These are phyloP conservation scores for Spergularia marina DNA, from an alignment of 148 eudicot genomes.

Conservation along the genomic window DNA sequence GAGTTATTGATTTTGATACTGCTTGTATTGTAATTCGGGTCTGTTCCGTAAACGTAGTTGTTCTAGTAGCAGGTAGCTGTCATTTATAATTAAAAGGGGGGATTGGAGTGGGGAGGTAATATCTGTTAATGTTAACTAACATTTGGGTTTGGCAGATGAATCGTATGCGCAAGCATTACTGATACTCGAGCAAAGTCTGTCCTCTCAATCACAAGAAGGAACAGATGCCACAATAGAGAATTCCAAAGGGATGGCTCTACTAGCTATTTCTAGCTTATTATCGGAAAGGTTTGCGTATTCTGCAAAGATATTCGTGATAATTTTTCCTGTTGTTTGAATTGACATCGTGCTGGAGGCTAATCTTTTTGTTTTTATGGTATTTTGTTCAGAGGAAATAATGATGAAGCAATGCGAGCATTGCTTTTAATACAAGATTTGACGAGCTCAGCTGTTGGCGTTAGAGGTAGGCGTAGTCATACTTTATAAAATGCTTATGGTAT, in stretches of 20 bases:
- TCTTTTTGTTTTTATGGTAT: background rate
- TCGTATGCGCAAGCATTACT: constrained; percentile 65
- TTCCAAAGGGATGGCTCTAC: constrained; percentile 65
- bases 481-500: background rate
- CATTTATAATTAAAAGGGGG: background rate
- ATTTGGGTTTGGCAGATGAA: constrained; percentile 50
- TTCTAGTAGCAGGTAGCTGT: no score
- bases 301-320: background rate
- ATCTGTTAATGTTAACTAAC: background rate
- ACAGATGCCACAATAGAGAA: constrained; percentile 36
- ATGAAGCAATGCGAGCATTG: constrained; percentile 71
- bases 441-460: constrained; percentile 47
- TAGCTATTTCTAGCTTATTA: constrained; percentile 71
- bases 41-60: no score
- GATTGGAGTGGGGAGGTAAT: no score
- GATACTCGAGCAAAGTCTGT: constrained; percentile 78
- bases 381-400: constrained; percentile 51
- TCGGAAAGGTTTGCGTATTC: constrained; percentile 54
- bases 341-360: background rate
- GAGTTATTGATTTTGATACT: no score
- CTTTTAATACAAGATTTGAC: constrained; percentile 55
- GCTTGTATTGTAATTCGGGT: no score
- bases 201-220: constrained; percentile 54
- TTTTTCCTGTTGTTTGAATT: background rate
- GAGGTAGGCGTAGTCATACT: constrained; percentile 42